phyloP scores from a whole-genome alignment of 805 yeast species.

The Naumovozyma baii region DNA sequence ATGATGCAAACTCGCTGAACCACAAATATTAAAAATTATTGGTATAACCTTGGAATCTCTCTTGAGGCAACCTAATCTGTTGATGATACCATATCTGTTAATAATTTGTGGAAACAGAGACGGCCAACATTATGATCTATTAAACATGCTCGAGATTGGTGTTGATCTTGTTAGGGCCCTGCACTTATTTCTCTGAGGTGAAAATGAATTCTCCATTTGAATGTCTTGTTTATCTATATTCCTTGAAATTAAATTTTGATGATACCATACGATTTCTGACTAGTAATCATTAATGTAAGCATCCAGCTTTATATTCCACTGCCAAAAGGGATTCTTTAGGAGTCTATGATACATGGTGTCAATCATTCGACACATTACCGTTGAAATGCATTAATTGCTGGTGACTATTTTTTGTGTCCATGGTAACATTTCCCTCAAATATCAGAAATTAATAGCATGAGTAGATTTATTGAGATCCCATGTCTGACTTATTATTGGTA shows the following conservation, averaged over 20 bases:
- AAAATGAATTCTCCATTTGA: slow-evolving; percentile 88
- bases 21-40: slow-evolving; percentile 62
- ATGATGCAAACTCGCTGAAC: slow-evolving; percentile 71
- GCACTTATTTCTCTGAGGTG: slow-evolving; percentile 84
- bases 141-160: slow-evolving; percentile 87
- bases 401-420: slow-evolving; percentile 90
- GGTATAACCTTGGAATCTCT: slow-evolving; percentile 54
- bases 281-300: slow-evolving; percentile 93
- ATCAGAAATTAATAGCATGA: slow-evolving; percentile 52
- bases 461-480: slow-evolving; percentile 88
- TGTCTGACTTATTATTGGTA: slow-evolving; percentile 94
- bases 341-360: slow-evolving; percentile 64
- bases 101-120: slow-evolving; percentile 97
- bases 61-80: slow-evolving; percentile 63
- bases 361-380: slow-evolving; percentile 79
- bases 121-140: slow-evolving; percentile 85
- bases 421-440: slow-evolving; percentile 88
- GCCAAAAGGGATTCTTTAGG: slow-evolving; percentile 63
- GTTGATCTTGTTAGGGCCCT: slow-evolving; percentile 75
- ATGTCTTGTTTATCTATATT: slow-evolving; percentile 62
- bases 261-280: slow-evolving; percentile 68
- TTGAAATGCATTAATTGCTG: slow-evolving; percentile 85
- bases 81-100: slow-evolving; percentile 82
- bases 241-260: slow-evolving; percentile 71
- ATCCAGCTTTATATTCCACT: slow-evolving; percentile 87